A percentile compares a stretch with the other conserved stretches of the same genome.
Conservation (phyloP, 768 basidiomycete genomes). For the Mycena venus region DNA sequence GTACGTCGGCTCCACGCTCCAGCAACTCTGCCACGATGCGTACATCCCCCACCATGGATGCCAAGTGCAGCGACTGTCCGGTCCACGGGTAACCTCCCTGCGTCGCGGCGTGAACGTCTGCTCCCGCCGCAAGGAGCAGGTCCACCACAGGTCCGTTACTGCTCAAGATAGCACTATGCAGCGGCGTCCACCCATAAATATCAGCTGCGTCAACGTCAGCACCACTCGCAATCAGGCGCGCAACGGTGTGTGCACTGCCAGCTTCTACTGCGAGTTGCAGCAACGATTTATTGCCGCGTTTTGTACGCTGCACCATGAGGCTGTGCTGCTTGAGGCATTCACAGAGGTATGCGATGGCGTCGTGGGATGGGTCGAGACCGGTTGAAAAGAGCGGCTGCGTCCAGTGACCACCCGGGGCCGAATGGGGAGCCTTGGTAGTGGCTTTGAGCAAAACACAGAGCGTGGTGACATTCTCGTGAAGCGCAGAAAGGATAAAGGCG, state of each 20-base stretch:
- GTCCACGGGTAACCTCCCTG: neutral
- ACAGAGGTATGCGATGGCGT: slow-evolving; percentile 6
- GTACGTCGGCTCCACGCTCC: slow-evolving; percentile 16
- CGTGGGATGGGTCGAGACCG: neutral
- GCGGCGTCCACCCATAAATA: neutral
- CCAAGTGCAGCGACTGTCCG: slow-evolving; percentile 19
- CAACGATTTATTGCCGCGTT: neutral
- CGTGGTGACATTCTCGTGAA: neutral
- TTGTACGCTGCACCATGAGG: neutral
- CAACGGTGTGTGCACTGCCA: neutral
- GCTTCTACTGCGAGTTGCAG: slow-evolving; percentile 12
- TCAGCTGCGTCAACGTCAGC: neutral
- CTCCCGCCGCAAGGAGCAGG: neutral
- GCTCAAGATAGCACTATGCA: neutral
- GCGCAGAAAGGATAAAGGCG: neutral
- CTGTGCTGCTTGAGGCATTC: slow-evolving; percentile 10
- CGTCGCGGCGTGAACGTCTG: neutral
- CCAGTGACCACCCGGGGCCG: neutral
- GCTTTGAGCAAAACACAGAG: neutral
- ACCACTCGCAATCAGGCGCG: neutral
- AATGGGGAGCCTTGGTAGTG: neutral
- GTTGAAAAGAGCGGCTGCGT: neutral
- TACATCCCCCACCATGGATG: slow-evolving; percentile 12
- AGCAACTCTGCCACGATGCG: slow-evolving; percentile 1
- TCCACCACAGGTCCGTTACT: neutral